Conservation (phyloP, 2,329 filamentous ascomycete species). For the Fusarium newnesense region DNA sequence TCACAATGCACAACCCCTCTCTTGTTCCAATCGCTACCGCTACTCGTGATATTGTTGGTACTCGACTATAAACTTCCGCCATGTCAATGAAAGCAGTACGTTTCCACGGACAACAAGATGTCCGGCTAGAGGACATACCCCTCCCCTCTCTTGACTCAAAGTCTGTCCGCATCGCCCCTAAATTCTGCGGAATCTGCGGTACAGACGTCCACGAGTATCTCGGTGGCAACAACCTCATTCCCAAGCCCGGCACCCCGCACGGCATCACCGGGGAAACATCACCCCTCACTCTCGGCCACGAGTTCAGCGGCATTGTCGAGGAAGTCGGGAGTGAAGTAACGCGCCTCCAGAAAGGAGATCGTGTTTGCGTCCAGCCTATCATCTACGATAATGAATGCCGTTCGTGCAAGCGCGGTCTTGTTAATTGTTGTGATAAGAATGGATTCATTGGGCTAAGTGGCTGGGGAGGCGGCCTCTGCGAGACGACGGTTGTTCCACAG, state of each 20-base stretch:
- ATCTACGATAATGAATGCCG: constrained; percentile 20
- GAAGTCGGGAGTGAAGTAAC: constrained; percentile 20
- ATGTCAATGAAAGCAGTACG: constrained; percentile 18
- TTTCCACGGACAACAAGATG: constrained; percentile 9
- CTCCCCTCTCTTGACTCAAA: not conserved
- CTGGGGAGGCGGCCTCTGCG: constrained; percentile 12
- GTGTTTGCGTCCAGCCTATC: constrained; percentile 18
- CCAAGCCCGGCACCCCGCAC: constrained; percentile 22
- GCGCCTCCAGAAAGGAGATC: constrained; percentile 1
- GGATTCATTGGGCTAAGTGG: constrained; percentile 5
- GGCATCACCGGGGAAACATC: constrained; percentile 17
- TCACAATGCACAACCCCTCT: not conserved
- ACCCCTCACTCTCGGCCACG: constrained; percentile 12
- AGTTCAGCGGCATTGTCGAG: constrained; percentile 16
- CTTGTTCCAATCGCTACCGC: not conserved
- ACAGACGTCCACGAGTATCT: constrained; percentile 23
- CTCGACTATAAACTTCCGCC: rapidly evolving
- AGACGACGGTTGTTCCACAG: not conserved
- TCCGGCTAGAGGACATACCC: constrained; percentile 3
- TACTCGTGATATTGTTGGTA: not conserved
- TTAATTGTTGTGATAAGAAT: constrained; percentile 17
- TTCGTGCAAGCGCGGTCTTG: constrained; percentile 2
- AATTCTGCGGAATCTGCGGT: constrained; percentile 17
- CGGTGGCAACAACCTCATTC: constrained; percentile 21
- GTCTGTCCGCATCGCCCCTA: constrained; percentile 1